phyloP scores from a whole-genome alignment of 2,329 filamentous ascomycete genomes.

The Podosphaera leucotricha region DNA sequence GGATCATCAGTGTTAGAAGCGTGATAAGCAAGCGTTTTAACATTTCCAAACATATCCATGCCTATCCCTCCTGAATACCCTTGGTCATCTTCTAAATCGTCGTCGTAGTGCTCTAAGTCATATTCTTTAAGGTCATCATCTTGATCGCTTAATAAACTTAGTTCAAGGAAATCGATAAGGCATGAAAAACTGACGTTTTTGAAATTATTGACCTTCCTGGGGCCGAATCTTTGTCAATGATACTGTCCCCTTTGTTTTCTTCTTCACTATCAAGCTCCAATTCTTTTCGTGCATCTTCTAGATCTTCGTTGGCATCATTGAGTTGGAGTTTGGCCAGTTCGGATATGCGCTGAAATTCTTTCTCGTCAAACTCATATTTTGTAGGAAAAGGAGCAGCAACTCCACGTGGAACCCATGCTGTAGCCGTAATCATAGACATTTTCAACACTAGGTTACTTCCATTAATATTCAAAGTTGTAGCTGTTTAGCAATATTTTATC shows the following conservation, averaged over 20 bases:
- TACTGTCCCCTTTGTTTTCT: slow-evolving; percentile 14
- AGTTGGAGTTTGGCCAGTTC: slow-evolving; percentile 36
- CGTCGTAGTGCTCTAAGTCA: slow-evolving; percentile 87
- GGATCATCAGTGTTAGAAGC: slow-evolving; percentile 86
- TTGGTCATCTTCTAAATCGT: slow-evolving; percentile 46
- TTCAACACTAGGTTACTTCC: background rate
- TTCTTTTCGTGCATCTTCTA: slow-evolving; percentile 31
- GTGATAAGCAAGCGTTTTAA: slow-evolving; percentile 84
- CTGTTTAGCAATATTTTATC: background rate
- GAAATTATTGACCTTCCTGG: slow-evolving; percentile 19
- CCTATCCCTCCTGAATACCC: slow-evolving; percentile 33
- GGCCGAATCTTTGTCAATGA: slow-evolving; percentile 12
- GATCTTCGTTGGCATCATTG: slow-evolving; percentile 74
- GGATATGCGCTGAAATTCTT: slow-evolving; percentile 32
- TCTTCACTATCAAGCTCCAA: slow-evolving; percentile 18
- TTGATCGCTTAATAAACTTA: slow-evolving; percentile 21
- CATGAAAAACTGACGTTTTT: slow-evolving; percentile 1
- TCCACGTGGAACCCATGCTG: slow-evolving; percentile 33
- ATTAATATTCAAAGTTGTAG: background rate
- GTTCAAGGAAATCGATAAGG: slow-evolving; percentile 9
- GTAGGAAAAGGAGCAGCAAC: slow-evolving; percentile 33
- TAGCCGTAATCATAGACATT: slow-evolving; percentile 32
- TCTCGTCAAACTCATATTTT: slow-evolving; percentile 33
- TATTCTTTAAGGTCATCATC: slow-evolving; percentile 92
- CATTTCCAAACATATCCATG: slow-evolving; percentile 85